These are phyloP conservation scores for Fusarium pseudoanthophilum DNA, from an alignment of 2,329 filamentous ascomycete species.

Conservation along the genomic window DNA sequence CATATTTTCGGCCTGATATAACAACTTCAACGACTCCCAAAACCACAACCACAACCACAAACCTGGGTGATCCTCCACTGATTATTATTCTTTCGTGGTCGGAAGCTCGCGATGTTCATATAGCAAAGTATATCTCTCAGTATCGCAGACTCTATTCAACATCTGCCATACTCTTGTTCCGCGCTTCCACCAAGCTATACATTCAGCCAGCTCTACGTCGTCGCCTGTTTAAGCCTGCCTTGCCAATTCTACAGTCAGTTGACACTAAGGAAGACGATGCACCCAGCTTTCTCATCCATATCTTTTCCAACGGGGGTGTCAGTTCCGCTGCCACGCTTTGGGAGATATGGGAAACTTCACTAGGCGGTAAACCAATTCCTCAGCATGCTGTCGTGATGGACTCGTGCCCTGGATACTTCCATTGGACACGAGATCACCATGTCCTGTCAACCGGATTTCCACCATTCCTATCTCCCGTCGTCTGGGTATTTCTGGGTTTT, in stretches of 20 bases:
- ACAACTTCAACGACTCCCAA: background rate
- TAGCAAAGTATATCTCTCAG: constrained; percentile 61
- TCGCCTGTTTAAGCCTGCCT: constrained; percentile 52
- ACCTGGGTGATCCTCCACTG: constrained; percentile 54
- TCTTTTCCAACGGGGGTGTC: constrained; percentile 65
- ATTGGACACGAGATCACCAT: constrained; percentile 52
- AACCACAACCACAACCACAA: background rate
- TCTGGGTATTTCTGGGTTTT: constrained; percentile 49
- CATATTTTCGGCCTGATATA: constrained; percentile 45
- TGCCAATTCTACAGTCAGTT: constrained; percentile 51
- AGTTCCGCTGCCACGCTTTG: constrained; percentile 53
- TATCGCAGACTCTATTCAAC: constrained; percentile 59
- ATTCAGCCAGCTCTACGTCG: constrained; percentile 48
- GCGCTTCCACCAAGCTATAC: constrained; percentile 53
- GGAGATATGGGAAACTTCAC: constrained; percentile 30
- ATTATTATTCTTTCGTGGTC: constrained; percentile 63
- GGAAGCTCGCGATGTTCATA: constrained; percentile 60
- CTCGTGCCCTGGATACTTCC: constrained; percentile 60
- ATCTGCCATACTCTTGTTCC: constrained; percentile 59
- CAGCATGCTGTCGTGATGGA: constrained; percentile 59
- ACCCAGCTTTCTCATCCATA: constrained; percentile 56
- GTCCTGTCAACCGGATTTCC: constrained; percentile 53
- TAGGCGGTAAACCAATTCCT: constrained; percentile 48
- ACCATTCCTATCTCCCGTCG: constrained; percentile 48
- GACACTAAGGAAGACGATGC: constrained; percentile 38